phyloP scores from a whole-genome alignment of 768 basidiomycete genomes.

The Dioszegia crocea region DNA sequence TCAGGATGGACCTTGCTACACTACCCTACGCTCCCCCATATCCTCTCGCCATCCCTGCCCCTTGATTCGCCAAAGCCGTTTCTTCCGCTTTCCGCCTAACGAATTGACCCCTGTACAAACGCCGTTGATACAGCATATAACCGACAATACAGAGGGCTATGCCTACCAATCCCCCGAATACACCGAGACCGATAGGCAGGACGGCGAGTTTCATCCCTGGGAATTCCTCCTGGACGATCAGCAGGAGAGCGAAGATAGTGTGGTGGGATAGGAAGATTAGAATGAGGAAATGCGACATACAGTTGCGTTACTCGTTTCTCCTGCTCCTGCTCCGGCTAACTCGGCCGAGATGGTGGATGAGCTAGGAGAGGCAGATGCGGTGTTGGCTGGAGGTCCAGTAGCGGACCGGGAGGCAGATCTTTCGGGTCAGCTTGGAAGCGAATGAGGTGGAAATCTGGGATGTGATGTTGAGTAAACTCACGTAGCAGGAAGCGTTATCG shows the following conservation, averaged over 20 bases:
- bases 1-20: too few species aligned
- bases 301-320: background rate
- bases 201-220: slow-evolving; percentile 34
- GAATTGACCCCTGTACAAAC: slow-evolving; percentile 76
- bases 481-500: background rate
- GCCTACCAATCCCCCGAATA: slow-evolving; percentile 60
- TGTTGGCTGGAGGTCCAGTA: background rate
- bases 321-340: background rate
- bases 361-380: background rate
- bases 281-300: slow-evolving; percentile 4
- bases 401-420: too few species aligned
- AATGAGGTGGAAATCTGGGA: background rate
- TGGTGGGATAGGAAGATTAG: background rate
- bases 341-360: background rate
- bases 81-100: slow-evolving; percentile 30
- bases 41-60: slow-evolving; percentile 16
- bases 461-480: background rate
- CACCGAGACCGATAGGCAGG: slow-evolving; percentile 41
- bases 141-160: slow-evolving; percentile 76
- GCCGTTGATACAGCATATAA: slow-evolving; percentile 80
- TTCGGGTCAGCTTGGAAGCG: too few species aligned
- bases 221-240: slow-evolving; percentile 10
- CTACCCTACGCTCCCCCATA: slow-evolving; percentile 12
- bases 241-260: background rate
- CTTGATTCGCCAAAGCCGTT: slow-evolving; percentile 7